Evolutionary conservation across 495 filamentous ascomycete species (phyloP).

Genomic region (Xylona heveae): DNA sequence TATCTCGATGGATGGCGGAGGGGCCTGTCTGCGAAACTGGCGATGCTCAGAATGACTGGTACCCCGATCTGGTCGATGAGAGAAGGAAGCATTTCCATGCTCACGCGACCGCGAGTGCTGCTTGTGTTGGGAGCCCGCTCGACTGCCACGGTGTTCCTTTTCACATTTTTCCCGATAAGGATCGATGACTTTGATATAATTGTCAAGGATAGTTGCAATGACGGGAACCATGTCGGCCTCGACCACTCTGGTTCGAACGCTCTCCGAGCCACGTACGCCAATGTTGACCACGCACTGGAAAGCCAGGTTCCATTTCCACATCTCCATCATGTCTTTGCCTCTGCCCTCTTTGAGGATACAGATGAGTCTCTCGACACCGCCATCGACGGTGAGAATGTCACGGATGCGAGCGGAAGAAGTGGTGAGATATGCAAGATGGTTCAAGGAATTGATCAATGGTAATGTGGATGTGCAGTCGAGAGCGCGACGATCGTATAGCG

Average conservation of each 20-base stretch:
- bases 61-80: conserved; percentile 13
- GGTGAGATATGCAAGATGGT: conserved; percentile 93
- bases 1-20: conserved; percentile 56
- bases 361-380: conserved; percentile 84
- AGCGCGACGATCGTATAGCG: conserved; percentile 89
- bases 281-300: conserved; percentile 99
- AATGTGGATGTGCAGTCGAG: conserved; percentile 96
- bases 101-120: conserved; percentile 6
- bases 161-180: conserved; percentile 72
- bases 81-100: conserved; percentile 9
- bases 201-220: conserved; percentile 96
- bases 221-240: conserved; percentile 99
- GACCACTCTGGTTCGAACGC: conserved; percentile 79
- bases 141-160: conserved; percentile 20
- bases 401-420: conserved; percentile 95
- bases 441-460: conserved; percentile 92
- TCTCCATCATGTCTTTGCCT: conserved; percentile 95
- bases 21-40: conserved; percentile 38
- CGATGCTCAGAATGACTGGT: conserved; percentile 20
- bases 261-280: conserved; percentile 85
- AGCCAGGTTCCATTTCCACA: conserved; percentile 99
- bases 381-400: conserved; percentile 95
- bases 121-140: conserved; percentile 9
- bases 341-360: conserved; percentile 94
- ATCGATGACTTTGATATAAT: conserved; percentile 92